Base-by-base conservation (phyloP, 2,329 filamentous ascomycete genomes). In the Chrysosphaeria jannelii region DNA sequence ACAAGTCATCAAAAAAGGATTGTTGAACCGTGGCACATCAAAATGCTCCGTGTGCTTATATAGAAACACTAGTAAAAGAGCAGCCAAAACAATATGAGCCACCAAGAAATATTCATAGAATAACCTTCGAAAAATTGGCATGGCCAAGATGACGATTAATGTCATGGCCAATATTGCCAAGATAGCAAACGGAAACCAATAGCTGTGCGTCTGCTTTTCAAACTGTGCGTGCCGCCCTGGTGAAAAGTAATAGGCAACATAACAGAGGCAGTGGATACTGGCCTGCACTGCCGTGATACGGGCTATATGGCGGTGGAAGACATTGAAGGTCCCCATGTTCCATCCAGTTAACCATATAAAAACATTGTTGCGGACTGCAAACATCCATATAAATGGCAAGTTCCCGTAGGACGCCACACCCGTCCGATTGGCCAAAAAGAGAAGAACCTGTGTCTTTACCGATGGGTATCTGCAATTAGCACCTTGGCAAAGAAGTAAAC, bases 311-410 rank as follows among this genome's bases (percentile, higher is more conserved):
- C 66, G 55, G 37, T 72, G 67, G 25, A 70, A 70, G 14, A 59
- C 50, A 31, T 61, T 70, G 34, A 63, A 71, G 0, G 59, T 63
- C 2, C 51, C 49, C 35, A 65, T 70, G 8, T 56, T 58, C 62
- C 65, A 72, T 0, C 64, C 64, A 0, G 66, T 72, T 1, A 62
- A 34, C 60, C 59, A 67, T 25, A 69, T 44, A 10, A 70, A 48
- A 0, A 64, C 35, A 24, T 72, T 69, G 29, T 72, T 74, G 5
- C 67, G 48, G 34, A 58, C 57, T 0, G 55, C 55, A 31, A 72
- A 71, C 0, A 71, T 17, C 28, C 28, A 33, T 4, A 33, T 12
- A 7, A 31, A 13, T 6, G 30, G 30, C 3, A 34, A 20, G 23
- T 28, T 30, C 24, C 25, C 27, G 10, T 31, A 29, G 4, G 23